Evolutionary conservation across 257 asterid species (phyloP).

Genomic region (Nicotiana paniculata): DNA sequence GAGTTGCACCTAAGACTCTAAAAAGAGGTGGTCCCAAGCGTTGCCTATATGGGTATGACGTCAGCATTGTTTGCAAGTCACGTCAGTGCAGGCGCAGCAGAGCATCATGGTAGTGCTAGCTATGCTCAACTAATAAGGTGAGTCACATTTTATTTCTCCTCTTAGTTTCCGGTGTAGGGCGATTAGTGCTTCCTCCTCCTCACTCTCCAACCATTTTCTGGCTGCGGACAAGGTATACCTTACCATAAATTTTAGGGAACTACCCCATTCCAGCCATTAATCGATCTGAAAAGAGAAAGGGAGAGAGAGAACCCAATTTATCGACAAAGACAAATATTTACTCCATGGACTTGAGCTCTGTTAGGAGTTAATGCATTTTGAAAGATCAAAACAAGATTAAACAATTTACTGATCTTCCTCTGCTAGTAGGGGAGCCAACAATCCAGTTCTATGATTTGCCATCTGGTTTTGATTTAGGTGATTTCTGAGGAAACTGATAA

Average conservation of each 20-base stretch:
- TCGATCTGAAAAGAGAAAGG: too few relatives aligned
- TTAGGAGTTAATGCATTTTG: constrained; percentile 16
- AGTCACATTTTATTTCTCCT: too few relatives aligned
- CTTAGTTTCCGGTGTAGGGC: too few relatives aligned
- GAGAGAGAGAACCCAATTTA: too few relatives aligned
- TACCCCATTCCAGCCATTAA: too few relatives aligned
- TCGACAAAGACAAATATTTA: constrained; percentile 9
- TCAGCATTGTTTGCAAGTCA: too few relatives aligned
- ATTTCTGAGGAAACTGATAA: constrained; percentile 50
- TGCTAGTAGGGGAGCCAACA: constrained; percentile 11
- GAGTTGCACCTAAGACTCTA: not conserved
- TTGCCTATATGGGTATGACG: too few relatives aligned
- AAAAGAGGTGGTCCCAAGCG: not conserved
- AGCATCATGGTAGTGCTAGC: too few relatives aligned
- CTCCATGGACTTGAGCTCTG: constrained; percentile 27
- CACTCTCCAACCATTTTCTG: not conserved
- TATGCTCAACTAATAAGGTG: too few relatives aligned
- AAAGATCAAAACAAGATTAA: not conserved
- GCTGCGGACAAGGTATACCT: not conserved
- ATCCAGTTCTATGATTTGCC: constrained; percentile 41
- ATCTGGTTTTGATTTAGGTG: constrained; percentile 53
- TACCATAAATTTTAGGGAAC: too few relatives aligned
- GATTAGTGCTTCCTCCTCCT: not conserved
- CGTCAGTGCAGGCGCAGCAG: too few relatives aligned
- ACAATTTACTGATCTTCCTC: constrained; percentile 17